Conservation (phyloP, 2,329 filamentous ascomycete species). For the Nectriaceae sp. region DNA sequence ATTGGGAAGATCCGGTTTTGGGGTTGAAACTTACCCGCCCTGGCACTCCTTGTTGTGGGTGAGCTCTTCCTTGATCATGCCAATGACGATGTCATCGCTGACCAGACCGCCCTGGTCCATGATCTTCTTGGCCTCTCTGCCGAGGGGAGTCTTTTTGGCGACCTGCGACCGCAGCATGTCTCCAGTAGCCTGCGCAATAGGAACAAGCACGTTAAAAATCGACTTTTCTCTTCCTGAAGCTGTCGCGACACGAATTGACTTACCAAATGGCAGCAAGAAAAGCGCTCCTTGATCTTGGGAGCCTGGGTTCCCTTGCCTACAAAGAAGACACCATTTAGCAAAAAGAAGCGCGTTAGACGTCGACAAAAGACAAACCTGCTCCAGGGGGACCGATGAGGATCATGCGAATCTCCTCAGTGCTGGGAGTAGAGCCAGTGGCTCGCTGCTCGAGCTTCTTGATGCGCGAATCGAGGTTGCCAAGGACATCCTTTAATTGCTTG, state of each 20-base stretch:
- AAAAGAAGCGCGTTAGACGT: too few relatives aligned
- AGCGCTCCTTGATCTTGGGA: conserved; percentile 97
- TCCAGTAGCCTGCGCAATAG: conserved; percentile 74
- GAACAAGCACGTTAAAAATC: conserved; percentile 17
- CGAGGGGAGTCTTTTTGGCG: conserved; percentile 92
- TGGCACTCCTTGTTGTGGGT: conserved; percentile 93
- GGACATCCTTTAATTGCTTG: conserved; percentile 80
- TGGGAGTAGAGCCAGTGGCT: conserved; percentile 56
- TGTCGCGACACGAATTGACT: conserved; percentile 35
- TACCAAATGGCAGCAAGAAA: conserved; percentile 95
- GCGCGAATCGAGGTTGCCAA: conserved; percentile 81
- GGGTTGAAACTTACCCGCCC: conserved; percentile 77
- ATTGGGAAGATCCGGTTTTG: background rate
- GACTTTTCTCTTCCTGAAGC: background rate
- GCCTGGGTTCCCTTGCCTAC: conserved; percentile 98
- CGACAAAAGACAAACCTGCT: conserved; percentile 68
- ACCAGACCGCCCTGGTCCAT: conserved; percentile 98
- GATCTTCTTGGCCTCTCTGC: conserved; percentile 98
- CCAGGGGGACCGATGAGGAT: conserved; percentile 97
- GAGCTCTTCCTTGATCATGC: conserved; percentile 98
- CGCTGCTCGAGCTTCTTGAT: conserved; percentile 82
- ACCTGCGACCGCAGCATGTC: conserved; percentile 99
- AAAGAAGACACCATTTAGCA: conserved; percentile 9
- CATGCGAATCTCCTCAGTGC: conserved; percentile 79
- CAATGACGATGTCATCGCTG: conserved; percentile 98